These are phyloP conservation scores for Lathyrus oleraceus DNA, from an alignment of 306 rosid species.

Conservation along the genomic window DNA sequence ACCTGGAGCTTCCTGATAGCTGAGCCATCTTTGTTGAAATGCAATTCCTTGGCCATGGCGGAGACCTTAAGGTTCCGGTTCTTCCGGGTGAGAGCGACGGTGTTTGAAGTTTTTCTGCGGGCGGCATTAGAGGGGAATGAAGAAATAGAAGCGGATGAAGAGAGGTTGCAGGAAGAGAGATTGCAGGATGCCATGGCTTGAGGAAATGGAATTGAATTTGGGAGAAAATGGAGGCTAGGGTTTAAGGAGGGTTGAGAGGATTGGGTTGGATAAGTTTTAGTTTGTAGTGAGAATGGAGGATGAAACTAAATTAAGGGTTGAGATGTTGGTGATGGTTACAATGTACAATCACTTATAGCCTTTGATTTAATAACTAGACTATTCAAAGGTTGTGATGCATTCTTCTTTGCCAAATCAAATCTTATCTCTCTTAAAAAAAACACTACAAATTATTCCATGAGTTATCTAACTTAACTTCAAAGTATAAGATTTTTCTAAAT, in stretches of 20 bases:
- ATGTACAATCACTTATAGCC: too few species aligned
- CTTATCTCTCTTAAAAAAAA: too few species aligned
- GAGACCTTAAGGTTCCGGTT: constrained; percentile 53
- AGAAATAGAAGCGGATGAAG: constrained; percentile 74
- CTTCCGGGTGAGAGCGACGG: constrained; percentile 43
- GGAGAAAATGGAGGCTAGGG: constrained; percentile 15
- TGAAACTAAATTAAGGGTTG: neutral
- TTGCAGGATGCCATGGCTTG: constrained; percentile 65
- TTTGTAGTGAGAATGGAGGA: neutral
- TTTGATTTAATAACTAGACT: too few species aligned
- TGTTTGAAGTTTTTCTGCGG: constrained; percentile 50
- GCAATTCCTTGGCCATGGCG: constrained; percentile 95
- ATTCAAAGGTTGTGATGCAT: too few species aligned
- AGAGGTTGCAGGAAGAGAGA: constrained; percentile 62
- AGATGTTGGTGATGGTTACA: neutral
- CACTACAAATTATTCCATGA: too few species aligned
- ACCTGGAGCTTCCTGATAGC: constrained; percentile 79
- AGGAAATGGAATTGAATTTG: neutral
- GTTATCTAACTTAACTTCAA: too few species aligned
- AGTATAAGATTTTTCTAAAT: too few species aligned
- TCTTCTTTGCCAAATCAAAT: too few species aligned
- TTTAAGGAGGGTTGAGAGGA: constrained; percentile 26
- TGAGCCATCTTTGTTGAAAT: constrained; percentile 91
- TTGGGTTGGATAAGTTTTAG: constrained; percentile 31
- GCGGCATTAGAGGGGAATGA: constrained; percentile 45